Conservation (phyloP, 202 grass and related monocot genomes). For the Hordeum pubiflorum region DNA sequence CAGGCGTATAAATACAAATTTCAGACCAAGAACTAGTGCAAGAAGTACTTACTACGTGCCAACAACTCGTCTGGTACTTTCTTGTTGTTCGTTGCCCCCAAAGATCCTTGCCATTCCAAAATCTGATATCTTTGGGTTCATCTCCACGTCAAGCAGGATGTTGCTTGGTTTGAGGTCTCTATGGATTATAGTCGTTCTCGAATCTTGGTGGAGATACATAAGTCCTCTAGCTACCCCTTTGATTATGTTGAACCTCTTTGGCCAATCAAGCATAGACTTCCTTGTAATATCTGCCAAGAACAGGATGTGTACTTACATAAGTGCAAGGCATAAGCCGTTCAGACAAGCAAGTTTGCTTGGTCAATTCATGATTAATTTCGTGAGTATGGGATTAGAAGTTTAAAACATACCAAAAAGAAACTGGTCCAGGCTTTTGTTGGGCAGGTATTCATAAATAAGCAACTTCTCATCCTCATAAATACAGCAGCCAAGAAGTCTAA, state of each 20-base stretch:
- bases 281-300: constrained; percentile 22
- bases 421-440: not conserved
- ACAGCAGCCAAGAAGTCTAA: not conserved
- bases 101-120: constrained; percentile 77
- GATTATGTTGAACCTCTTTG: constrained; percentile 39
- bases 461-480: not conserved
- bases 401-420: constrained; percentile 4
- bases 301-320: not conserved
- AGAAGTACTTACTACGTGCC: constrained; percentile 55
- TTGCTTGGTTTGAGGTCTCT: constrained; percentile 66
- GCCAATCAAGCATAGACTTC: constrained; percentile 30
- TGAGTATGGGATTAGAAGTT: not conserved
- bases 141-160: constrained; percentile 44
- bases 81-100: constrained; percentile 3
- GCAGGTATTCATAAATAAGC: not conserved
- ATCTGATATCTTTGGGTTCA: constrained; percentile 69
- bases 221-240: constrained; percentile 41
- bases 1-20: not conserved
- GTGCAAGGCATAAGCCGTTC: not conserved
- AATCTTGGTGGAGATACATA: constrained; percentile 54
- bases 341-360: not conserved
- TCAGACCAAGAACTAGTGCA: not conserved
- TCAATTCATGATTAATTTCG: not conserved
- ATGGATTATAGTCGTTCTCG: constrained; percentile 44
- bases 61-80: constrained; percentile 36